These are phyloP conservation scores for Aspergillus avenaceus DNA, from an alignment of 495 filamentous ascomycete species.

Conservation along the genomic window DNA sequence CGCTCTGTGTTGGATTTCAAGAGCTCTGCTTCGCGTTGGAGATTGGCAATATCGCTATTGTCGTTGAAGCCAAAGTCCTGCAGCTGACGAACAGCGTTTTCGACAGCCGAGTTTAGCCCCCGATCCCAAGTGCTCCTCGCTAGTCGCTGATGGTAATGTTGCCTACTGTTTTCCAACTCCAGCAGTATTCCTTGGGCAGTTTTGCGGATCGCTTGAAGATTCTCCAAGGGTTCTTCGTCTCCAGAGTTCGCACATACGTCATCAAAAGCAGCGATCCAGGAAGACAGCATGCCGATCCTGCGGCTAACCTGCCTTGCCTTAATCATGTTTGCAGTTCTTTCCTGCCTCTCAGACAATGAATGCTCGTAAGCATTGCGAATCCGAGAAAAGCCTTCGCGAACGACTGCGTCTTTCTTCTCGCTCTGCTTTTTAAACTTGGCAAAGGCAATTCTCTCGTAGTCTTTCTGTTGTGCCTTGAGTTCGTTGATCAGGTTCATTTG, in stretches of 20 bases:
- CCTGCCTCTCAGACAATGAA: conserved; percentile 70
- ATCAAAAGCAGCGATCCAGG: conserved; percentile 94
- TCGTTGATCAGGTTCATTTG: conserved; percentile 92
- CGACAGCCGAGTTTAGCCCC: conserved; percentile 77
- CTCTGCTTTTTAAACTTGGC: conserved; percentile 83
- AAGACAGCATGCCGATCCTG: conserved; percentile 74
- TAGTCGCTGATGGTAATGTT: conserved; percentile 82
- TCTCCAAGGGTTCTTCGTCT: conserved; percentile 59
- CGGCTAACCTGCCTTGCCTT: conserved; percentile 79
- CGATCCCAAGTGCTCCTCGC: conserved; percentile 81
- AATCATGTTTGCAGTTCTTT: conserved; percentile 75
- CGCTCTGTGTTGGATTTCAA: conserved; percentile 79
- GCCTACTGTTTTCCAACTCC: conserved; percentile 83
- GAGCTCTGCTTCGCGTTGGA: conserved; percentile 79
- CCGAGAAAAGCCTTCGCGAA: conserved; percentile 77
- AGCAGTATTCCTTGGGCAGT: conserved; percentile 81
- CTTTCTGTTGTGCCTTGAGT: conserved; percentile 85
- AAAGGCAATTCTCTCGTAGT: conserved; percentile 81
- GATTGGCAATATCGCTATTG: conserved; percentile 62
- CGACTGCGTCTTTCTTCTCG: conserved; percentile 73
- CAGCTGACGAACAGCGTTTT: conserved; percentile 76
- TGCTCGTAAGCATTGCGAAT: conserved; percentile 84
- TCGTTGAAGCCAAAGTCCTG: conserved; percentile 70
- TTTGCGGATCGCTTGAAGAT: conserved; percentile 73
- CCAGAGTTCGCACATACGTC: conserved; percentile 68